Base-by-base conservation (phyloP, 1,284 basidiomycete genomes). In the Boletellus dicymbophilus region DNA sequence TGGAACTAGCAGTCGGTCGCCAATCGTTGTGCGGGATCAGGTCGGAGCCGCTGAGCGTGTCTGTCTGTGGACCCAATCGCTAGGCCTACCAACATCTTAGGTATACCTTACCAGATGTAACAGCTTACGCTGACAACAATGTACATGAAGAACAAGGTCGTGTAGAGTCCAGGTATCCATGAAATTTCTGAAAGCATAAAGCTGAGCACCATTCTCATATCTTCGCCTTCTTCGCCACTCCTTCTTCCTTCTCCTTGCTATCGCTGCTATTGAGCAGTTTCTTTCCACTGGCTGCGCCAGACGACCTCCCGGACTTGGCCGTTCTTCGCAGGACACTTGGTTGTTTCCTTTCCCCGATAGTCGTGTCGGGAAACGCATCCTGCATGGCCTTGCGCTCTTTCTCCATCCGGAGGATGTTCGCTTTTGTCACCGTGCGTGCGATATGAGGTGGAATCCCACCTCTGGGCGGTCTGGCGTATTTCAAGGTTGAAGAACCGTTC, bases 401-500 rank as follows among this genome's bases (percentile, higher is more conserved):
- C 39, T 69, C 67, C 15, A 46, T 33, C 15, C 54, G 55, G n/a
- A 69, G 46, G 26, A 58, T 52, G 30, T 63, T 56, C 4, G 60
- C 64, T 37, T 51, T 65, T 27, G 63, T 66, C 26, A 65, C 64
- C 5, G 59, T 57, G n/a, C 66, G 58, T 13, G 67, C 67, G 18
- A 65, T 46, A 21, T 62, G 54, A 0, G 67, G 67, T 34, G 63
- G 67, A 26, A 69, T 51, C 12, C 67, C 63, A 16, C 63, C 67
- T 40, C 60, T 56, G 4, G 63, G 67, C 12, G 63, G 51, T 36
- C 44, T 54, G 2, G 50, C 46, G n/a, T 65, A 47, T 25, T 44
- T 46, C 20, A 28, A 31, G 6, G 39, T 9, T 2, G 49, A 34
- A 16, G 33, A 9, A 1, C 26, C 12, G 7, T 31, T 25, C 7